These are phyloP conservation scores for Aspergillus kassunensis DNA, from an alignment of 495 filamentous ascomycete species.

Conservation along the genomic window DNA sequence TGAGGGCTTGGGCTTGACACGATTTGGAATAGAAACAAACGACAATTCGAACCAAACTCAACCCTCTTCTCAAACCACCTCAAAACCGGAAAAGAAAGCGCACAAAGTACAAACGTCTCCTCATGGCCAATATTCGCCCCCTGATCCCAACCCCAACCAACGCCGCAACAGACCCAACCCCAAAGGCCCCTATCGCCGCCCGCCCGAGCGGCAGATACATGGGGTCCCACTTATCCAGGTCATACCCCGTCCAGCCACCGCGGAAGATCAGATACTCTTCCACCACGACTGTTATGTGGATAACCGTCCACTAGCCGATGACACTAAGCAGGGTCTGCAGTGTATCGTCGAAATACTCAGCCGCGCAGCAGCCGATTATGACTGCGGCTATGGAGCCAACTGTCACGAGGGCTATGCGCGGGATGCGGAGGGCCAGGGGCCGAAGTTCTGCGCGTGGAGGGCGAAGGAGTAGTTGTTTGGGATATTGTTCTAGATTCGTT, in stretches of 20 bases:
- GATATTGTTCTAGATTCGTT: constrained; percentile 22
- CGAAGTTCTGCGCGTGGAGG: constrained; percentile 31
- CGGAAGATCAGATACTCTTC: constrained; percentile 70
- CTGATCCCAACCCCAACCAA: constrained; percentile 49
- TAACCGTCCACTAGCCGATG: constrained; percentile 66
- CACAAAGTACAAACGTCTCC: constrained; percentile 41
- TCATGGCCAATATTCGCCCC: constrained; percentile 70
- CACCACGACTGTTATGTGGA: constrained; percentile 63
- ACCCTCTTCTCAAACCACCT: constrained; percentile 25
- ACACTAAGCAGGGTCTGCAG: constrained; percentile 26
- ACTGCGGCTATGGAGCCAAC: constrained; percentile 23
- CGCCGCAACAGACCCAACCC: constrained; percentile 57
- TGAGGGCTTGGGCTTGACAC: too few relatives aligned
- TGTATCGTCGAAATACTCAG: constrained; percentile 23
- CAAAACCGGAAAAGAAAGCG: constrained; percentile 17
- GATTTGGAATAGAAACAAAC: background rate
- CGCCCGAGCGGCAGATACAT: constrained; percentile 57
- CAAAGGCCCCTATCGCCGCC: constrained; percentile 60
- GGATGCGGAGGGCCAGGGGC: constrained; percentile 30
- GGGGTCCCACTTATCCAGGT: constrained; percentile 51
- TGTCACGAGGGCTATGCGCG: constrained; percentile 26
- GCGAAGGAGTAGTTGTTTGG: constrained; percentile 30
- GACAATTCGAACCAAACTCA: background rate
- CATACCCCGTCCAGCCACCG: constrained; percentile 54
- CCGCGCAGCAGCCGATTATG: constrained; percentile 24